Evolutionary conservation across 495 filamentous ascomycete species (phyloP).

Genomic region (Daldinia decipiens): DNA sequence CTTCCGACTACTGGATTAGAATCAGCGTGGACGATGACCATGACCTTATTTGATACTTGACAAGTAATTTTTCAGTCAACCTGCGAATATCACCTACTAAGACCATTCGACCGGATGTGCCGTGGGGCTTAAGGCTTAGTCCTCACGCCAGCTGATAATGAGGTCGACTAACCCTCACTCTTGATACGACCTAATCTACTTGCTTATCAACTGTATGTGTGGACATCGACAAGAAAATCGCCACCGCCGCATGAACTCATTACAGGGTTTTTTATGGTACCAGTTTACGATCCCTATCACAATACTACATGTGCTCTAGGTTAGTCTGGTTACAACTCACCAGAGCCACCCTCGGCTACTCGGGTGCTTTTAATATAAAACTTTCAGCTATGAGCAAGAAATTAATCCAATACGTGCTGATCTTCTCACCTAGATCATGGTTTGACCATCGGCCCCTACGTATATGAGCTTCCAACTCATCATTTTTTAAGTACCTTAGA

Average conservation of each 20-base stretch:
- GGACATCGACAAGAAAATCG: not conserved
- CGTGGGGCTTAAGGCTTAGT: slow-evolving; percentile 1
- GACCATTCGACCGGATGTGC: slow-evolving; percentile 8
- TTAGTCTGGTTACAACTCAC: not conserved
- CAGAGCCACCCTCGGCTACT: not conserved
- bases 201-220: not conserved
- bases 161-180: slow-evolving; percentile 27
- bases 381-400: slow-evolving; percentile 3
- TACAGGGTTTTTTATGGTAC: not conserved
- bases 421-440: slow-evolving; percentile 4
- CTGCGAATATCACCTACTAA: not conserved
- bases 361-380: slow-evolving; percentile 2
- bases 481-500: not conserved
- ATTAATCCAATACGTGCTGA: slow-evolving; percentile 2
- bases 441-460: not conserved
- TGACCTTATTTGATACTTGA: not conserved
- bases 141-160: slow-evolving; percentile 31
- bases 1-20: slow-evolving; percentile 9
- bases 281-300: not conserved
- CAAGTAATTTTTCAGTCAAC: not conserved
- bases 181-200: slow-evolving; percentile 3
- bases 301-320: not conserved
- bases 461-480: not conserved
- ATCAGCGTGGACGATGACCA: not conserved
- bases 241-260: not conserved